These are phyloP conservation scores for Celoporthe dispersa DNA, from an alignment of 2,329 filamentous ascomycete genomes.

Conservation along the genomic window DNA sequence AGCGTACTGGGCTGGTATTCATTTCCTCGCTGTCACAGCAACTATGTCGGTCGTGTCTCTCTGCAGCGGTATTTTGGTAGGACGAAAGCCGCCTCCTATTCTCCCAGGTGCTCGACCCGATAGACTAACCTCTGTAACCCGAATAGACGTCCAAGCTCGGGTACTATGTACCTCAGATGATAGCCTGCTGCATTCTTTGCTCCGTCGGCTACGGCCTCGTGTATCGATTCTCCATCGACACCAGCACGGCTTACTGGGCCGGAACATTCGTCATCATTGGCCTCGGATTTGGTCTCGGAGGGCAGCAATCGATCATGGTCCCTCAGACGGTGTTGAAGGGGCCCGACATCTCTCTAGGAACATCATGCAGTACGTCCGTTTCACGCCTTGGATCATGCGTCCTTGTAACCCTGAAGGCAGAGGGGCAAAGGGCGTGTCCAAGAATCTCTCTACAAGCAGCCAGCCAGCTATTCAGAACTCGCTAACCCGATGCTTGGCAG, in stretches of 20 bases:
- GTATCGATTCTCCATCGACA: slow-evolving; percentile 31
- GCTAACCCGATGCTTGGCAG: neutral
- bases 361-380: slow-evolving; percentile 28
- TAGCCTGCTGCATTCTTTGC: slow-evolving; percentile 30
- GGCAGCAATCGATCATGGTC: slow-evolving; percentile 37
- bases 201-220: slow-evolving; percentile 35
- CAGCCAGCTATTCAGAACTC: neutral
- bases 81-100: neutral
- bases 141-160: slow-evolving; percentile 33
- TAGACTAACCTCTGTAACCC: neutral
- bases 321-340: slow-evolving; percentile 36
- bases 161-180: slow-evolving; percentile 38
- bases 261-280: slow-evolving; percentile 37
- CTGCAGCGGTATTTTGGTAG: neutral
- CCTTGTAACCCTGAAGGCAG: neutral
- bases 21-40: neutral
- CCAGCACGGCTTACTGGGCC: slow-evolving; percentile 32
- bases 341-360: slow-evolving; percentile 37
- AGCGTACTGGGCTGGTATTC: neutral
- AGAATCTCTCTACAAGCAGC: neutral
- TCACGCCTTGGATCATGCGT: too few species aligned
- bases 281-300: slow-evolving; percentile 36
- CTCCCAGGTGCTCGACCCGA: neutral
- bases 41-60: neutral
- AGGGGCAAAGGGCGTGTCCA: neutral